Evolutionary conservation across 768 basidiomycete species (phyloP).

Genomic region (Pisolithus sp.): DNA sequence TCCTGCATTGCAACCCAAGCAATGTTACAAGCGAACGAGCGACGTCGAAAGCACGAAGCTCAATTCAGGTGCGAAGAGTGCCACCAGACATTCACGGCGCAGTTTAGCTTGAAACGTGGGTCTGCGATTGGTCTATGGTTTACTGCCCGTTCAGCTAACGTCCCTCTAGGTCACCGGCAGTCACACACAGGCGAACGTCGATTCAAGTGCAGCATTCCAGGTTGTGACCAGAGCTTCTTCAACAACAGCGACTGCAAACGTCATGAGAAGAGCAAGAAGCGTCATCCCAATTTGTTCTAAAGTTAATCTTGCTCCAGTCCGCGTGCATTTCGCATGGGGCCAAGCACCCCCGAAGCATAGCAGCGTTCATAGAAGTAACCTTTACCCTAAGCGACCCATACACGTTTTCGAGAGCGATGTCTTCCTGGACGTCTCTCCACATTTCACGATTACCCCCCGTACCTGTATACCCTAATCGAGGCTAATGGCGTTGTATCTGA

Average conservation of each 20-base stretch:
- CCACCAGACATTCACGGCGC: slow-evolving; percentile 22
- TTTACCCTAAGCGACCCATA: neutral
- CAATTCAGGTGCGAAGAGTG: slow-evolving; percentile 14
- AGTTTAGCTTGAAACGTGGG: slow-evolving; percentile 29
- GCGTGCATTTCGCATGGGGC: slow-evolving; percentile 1
- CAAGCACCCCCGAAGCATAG: neutral
- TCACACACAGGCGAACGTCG: slow-evolving; percentile 25
- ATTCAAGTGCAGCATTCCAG: slow-evolving; percentile 18
- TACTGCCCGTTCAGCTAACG: neutral
- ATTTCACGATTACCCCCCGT: neutral
- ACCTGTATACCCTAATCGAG: neutral
- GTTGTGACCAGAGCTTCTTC: slow-evolving; percentile 23
- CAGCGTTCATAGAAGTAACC: neutral
- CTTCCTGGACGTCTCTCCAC: neutral
- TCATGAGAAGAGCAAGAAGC: slow-evolving; percentile 28
- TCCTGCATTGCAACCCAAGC: slow-evolving; percentile 25
- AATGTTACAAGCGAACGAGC: slow-evolving; percentile 26
- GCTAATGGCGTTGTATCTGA: neutral
- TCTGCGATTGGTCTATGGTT: neutral
- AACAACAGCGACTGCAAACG: slow-evolving; percentile 30
- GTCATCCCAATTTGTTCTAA: slow-evolving; percentile 19
- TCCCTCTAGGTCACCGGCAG: slow-evolving; percentile 20
- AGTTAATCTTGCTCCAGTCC: neutral
- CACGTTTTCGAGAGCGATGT: neutral
- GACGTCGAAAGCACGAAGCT: slow-evolving; percentile 25